Evolutionary conservation across 352 stramenopile species (phyloP), one percentile per base, ranked within the genome.

Genomic region (Phytophthora aleatoria): DNA sequence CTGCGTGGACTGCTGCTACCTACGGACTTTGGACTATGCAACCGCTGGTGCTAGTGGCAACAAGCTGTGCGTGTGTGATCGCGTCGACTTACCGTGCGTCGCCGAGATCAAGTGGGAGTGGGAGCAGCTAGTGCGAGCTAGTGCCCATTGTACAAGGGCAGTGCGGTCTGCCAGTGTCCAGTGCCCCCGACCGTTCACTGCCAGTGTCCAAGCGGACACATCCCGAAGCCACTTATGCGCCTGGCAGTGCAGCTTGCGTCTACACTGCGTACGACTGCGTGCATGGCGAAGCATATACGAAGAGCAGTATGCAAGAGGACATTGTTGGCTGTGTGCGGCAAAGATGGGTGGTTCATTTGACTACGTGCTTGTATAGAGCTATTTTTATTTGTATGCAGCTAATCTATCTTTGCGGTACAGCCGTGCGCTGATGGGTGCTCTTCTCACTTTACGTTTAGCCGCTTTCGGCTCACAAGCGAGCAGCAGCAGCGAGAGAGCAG

Each of bases 241-340:
- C 35, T 41, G 12, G 10, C 35, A 41, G 35, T 41, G 35, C 35
- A 41, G 35, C 35, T 41, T 41, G 35, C 35, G 35, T 10, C 9
- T 65, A 58, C 16, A 33, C 26, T 36, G 58, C 30, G 30, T 62
- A 57, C 35, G 2, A 2, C 1, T 41, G 35, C 10, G 35, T 41
- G 35, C 35, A 41, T 41, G 35, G 10, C 35, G 35, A n/a, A 38
- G 33, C 1, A 13, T 38, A 38, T 12, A 38, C 33, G 6, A 38
- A 38, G 33, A 9, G 13, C 33, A 13, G 33, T 38, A 13, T 38
- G 33, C 33, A 38, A 3, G 12, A 38, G 33, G 8, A 9, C 33
- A 38, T 38, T 12, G 33, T 38, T 38, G 4, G 4, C 6, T 38
- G 33, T 38, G 33, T 8, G 4, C 33, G 9, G 8, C 33, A 5